A percentile compares a stretch with the other conserved stretches of the same genome.
These are phyloP conservation scores for Candida boidinii DNA, from an alignment of 805 yeast genomes.

Conservation along the genomic window DNA sequence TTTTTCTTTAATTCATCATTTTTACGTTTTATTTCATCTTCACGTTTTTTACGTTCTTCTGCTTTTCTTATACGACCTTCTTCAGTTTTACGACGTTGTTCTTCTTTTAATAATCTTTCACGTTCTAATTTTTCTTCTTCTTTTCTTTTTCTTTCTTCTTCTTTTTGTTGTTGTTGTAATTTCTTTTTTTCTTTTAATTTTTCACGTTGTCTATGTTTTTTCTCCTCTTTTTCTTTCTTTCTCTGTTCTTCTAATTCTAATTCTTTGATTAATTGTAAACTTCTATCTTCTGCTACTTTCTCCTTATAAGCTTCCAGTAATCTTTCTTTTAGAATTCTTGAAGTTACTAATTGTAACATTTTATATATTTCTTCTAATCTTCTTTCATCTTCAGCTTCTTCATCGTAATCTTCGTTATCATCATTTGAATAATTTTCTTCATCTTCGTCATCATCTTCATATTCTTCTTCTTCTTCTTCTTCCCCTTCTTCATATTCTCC, in stretches of 20 bases:
- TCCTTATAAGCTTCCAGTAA: constrained; percentile 72
- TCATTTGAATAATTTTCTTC: constrained; percentile 14
- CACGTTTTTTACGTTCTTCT: constrained; percentile 30
- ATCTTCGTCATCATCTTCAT: constrained; percentile 10
- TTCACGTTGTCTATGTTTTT: constrained; percentile 56
- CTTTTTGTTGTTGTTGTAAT: constrained; percentile 51
- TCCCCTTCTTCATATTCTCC: constrained; percentile 13
- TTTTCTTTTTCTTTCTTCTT: constrained; percentile 47
- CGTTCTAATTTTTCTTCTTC: constrained; percentile 47
- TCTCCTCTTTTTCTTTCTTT: constrained; percentile 57
- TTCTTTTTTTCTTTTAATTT: constrained; percentile 65
- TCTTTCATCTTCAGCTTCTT: constrained; percentile 46
- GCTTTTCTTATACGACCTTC: constrained; percentile 38
- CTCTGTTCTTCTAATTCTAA: constrained; percentile 61
- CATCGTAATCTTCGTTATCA: constrained; percentile 31
- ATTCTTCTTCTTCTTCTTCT: constrained; percentile 14
- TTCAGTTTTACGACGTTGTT: constrained; percentile 33
- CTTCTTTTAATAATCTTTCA: constrained; percentile 30
- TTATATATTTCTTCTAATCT: constrained; percentile 73
- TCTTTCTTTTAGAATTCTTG: constrained; percentile 66
- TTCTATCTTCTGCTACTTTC: constrained; percentile 68
- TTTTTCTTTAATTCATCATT: constrained; percentile 29
- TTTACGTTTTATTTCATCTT: constrained; percentile 34
- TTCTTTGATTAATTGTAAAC: constrained; percentile 54
- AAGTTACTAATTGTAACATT: constrained; percentile 70